phyloP scores from a whole-genome alignment of 768 basidiomycete genomes.

The Rhodotorula toruloides region DNA sequence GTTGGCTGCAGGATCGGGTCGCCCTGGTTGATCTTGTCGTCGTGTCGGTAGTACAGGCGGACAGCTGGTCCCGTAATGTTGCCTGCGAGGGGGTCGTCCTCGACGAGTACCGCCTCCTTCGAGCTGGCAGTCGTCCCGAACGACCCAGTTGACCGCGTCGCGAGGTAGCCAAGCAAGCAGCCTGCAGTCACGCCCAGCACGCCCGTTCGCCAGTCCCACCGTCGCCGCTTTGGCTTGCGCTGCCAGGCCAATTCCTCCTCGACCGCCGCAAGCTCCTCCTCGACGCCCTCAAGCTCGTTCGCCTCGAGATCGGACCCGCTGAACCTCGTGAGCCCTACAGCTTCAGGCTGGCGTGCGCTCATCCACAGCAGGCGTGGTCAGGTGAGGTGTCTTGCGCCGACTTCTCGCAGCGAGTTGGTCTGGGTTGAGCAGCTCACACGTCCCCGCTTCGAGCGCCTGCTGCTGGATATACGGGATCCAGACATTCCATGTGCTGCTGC shows the following conservation, averaged over 20 bases:
- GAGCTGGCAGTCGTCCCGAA: neutral
- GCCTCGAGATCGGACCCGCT: too few relatives aligned
- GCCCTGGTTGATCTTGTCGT: neutral
- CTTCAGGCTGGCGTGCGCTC: too few relatives aligned
- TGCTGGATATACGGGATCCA: too few relatives aligned
- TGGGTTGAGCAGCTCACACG: too few relatives aligned
- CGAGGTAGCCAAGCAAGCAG: neutral
- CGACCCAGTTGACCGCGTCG: neutral
- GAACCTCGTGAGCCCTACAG: too few relatives aligned
- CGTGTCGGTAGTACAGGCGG: constrained; percentile 15
- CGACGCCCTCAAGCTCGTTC: neutral
- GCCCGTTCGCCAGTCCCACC: constrained; percentile 2
- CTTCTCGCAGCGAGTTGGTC: too few relatives aligned
- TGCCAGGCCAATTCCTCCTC: neutral
- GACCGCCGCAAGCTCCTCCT: neutral
- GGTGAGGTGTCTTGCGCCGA: too few relatives aligned
- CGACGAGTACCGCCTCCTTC: neutral
- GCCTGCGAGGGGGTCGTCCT: neutral
- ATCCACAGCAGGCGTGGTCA: too few relatives aligned
- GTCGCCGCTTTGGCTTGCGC: neutral
- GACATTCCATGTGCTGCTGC: too few relatives aligned
- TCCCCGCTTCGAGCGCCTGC: too few relatives aligned
- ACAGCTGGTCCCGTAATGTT: constrained; percentile 7
- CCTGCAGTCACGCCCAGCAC: neutral
- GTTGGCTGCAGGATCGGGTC: constrained; percentile 7